Conservation (phyloP, 768 basidiomycete species). For the Calocera viscosa region DNA sequence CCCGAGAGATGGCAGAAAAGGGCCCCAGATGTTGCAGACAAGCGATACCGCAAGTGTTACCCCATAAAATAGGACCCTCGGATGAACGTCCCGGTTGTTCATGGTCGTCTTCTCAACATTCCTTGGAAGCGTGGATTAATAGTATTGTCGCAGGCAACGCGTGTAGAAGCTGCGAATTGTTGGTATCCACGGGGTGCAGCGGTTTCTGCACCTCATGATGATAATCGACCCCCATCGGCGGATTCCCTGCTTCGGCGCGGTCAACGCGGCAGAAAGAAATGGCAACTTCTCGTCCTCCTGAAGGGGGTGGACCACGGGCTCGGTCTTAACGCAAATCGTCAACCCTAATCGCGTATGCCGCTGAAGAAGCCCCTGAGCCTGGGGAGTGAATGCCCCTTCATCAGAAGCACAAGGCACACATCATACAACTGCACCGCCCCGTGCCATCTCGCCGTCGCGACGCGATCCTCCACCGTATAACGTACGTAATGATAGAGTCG, state of each 20-base stretch:
- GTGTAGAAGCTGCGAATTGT: background rate
- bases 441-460: background rate
- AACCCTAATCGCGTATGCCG: background rate
- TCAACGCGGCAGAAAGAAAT: too few species aligned
- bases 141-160: background rate
- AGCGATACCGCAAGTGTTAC: background rate
- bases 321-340: background rate
- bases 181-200: background rate
- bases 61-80: background rate
- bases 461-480: background rate
- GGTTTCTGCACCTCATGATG: background rate
- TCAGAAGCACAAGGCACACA: background rate
- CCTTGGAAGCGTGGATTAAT: background rate
- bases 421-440: background rate
- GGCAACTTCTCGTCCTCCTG: too few species aligned
- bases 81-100: background rate
- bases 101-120: background rate
- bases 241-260: background rate
- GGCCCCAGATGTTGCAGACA: background rate
- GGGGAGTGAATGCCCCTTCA: background rate
- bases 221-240: background rate
- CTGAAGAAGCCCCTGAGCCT: background rate
- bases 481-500: background rate
- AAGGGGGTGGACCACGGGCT: background rate
- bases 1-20: background rate